phyloP scores from a whole-genome alignment of 768 basidiomycete genomes.

The Megacollybia marginata region DNA sequence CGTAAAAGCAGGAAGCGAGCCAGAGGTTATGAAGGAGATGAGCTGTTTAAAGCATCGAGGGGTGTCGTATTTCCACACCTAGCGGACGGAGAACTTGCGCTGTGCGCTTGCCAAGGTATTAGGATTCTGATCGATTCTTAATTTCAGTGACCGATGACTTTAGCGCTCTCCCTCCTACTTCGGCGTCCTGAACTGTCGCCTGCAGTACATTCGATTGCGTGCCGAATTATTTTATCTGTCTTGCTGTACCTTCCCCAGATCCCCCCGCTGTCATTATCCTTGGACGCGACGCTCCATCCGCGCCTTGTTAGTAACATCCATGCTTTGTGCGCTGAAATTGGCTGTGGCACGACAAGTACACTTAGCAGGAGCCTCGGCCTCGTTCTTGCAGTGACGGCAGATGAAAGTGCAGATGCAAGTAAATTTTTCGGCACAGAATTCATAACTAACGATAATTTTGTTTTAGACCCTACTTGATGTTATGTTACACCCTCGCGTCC shows the following conservation, averaged over 20 bases:
- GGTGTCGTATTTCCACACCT: constrained; percentile 39
- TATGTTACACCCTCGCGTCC: constrained; percentile 73
- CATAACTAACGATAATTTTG: constrained; percentile 1
- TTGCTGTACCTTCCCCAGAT: constrained; percentile 49
- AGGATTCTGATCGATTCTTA: constrained; percentile 5
- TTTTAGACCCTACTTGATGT: constrained; percentile 44
- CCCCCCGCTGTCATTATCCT: constrained; percentile 47
- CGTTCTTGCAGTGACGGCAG: constrained; percentile 27
- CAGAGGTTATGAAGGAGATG: constrained; percentile 69
- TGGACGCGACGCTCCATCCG: constrained; percentile 40
- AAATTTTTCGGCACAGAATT: not conserved
- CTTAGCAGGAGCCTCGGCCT: constrained; percentile 59
- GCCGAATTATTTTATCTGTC: constrained; percentile 50
- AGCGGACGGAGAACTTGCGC: constrained; percentile 44
- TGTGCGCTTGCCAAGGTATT: constrained; percentile 53
- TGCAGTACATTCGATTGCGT: constrained; percentile 50
- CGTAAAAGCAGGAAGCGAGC: constrained; percentile 64
- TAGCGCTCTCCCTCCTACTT: constrained; percentile 46
- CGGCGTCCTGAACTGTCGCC: constrained; percentile 42
- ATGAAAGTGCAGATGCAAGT: too few relatives aligned
- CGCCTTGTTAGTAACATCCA: constrained; percentile 40
- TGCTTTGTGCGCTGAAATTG: constrained; percentile 38
- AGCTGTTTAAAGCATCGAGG: constrained; percentile 48
- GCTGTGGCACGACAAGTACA: constrained; percentile 44
- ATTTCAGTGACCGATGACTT: not conserved